Evolutionary conservation across 2,329 filamentous ascomycete genomes (phyloP).

Genomic region (Aureobasidium sp.): DNA sequence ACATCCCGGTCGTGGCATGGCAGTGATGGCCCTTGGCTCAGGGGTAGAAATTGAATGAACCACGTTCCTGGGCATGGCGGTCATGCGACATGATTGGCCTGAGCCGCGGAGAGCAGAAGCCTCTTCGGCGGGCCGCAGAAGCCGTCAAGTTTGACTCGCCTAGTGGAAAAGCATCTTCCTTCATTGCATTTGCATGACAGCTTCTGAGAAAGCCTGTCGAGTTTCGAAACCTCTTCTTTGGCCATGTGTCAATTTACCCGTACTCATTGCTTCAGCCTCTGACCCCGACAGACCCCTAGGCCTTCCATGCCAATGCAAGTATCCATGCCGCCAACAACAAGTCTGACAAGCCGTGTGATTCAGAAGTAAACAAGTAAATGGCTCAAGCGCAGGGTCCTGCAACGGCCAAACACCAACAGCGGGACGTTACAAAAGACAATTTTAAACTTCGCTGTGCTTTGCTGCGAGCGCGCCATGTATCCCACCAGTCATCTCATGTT

Average conservation of each 20-base stretch:
- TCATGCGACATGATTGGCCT: background rate
- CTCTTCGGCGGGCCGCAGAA: constrained; percentile 4
- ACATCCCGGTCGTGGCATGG: background rate
- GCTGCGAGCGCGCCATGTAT: background rate
- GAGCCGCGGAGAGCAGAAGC: background rate
- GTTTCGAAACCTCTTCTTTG: background rate
- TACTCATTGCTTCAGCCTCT: background rate
- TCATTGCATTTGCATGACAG: background rate
- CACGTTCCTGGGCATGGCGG: constrained; percentile 5
- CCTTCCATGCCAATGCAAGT: background rate
- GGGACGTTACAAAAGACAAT: background rate
- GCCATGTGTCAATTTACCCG: background rate
- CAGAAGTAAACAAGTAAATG: background rate
- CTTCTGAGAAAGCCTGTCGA: background rate
- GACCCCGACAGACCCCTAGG: background rate
- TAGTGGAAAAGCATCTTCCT: background rate
- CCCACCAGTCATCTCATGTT: background rate
- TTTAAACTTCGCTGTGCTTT: background rate
- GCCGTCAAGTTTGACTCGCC: background rate
- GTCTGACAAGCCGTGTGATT: background rate
- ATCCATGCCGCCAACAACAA: background rate
- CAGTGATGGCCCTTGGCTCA: background rate
- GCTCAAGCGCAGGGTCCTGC: background rate
- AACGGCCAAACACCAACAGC: constrained; percentile 3
- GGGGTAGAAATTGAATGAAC: constrained; percentile 8